phyloP scores from a whole-genome alignment of 345 rosid genomes.

The Salix viminalis region DNA sequence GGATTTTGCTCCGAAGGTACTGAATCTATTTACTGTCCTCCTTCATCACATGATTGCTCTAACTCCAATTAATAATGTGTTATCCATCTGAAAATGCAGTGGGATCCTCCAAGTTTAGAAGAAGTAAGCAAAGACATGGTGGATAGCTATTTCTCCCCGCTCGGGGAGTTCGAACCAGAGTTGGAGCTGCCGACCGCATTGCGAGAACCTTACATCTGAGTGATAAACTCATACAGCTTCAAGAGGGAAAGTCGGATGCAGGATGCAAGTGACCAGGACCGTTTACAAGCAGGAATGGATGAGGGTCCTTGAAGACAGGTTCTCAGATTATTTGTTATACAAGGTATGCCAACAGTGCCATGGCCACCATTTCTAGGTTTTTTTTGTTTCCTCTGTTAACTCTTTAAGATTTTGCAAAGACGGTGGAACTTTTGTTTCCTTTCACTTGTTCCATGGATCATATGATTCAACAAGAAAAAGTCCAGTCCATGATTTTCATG shows the following conservation, averaged over 20 bases:
- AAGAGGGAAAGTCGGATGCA: neutral
- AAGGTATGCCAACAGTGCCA: neutral
- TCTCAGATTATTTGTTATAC: neutral
- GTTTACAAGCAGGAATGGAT: neutral
- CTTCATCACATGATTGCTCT: neutral
- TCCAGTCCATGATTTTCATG: neutral
- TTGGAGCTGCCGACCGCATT: slow-evolving; percentile 48
- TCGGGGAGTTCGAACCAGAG: slow-evolving; percentile 38
- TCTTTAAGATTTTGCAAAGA: neutral
- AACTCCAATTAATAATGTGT: neutral
- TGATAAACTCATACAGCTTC: neutral
- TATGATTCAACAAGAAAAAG: neutral
- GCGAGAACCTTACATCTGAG: slow-evolving; percentile 44
- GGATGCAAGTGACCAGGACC: neutral
- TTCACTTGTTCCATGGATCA: neutral
- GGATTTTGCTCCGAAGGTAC: slow-evolving; percentile 92
- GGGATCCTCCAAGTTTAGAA: slow-evolving; percentile 55
- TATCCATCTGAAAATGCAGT: slow-evolving; percentile 32
- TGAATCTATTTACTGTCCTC: neutral
- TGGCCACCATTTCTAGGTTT: neutral
- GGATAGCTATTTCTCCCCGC: slow-evolving; percentile 38
- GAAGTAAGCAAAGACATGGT: slow-evolving; percentile 64
- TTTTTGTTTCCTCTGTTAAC: neutral
- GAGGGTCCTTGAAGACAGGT: neutral
- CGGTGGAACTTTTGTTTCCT: neutral